These are phyloP conservation scores for Malus sieversii DNA, from an alignment of 306 rosid genomes.

Conservation along the genomic window DNA sequence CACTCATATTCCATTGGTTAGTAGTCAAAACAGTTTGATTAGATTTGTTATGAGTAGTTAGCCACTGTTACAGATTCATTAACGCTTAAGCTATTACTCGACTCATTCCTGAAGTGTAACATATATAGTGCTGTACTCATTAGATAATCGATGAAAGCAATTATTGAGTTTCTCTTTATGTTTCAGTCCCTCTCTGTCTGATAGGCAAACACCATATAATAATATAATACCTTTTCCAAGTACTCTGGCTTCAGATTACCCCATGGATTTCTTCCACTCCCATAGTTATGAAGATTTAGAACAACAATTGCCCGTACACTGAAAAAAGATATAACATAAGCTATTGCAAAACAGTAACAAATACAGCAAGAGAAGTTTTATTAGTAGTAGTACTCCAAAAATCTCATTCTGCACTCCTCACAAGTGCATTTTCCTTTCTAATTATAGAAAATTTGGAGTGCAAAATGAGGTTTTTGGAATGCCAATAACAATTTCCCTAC, in stretches of 20 bases:
- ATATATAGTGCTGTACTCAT: not conserved
- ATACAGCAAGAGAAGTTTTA: not conserved
- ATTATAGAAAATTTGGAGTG: too few species aligned
- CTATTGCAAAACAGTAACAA: not conserved
- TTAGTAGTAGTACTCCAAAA: too few species aligned
- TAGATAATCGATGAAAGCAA: too few species aligned
- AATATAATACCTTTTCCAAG: constrained; percentile 71
- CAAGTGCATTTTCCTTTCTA: too few species aligned
- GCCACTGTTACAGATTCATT: not conserved
- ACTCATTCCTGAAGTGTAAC: not conserved
- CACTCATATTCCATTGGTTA: too few species aligned
- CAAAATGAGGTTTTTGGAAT: too few species aligned
- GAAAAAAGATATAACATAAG: constrained; percentile 25
- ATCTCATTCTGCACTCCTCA: too few species aligned
- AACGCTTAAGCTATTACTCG: not conserved
- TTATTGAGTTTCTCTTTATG: too few species aligned
- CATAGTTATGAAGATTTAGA: constrained; percentile 90
- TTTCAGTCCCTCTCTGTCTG: not conserved
- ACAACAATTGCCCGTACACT: constrained; percentile 95
- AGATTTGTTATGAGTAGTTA: not conserved
- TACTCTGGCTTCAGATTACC: constrained; percentile 79
- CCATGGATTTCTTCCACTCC: constrained; percentile 98
- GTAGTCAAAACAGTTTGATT: not conserved
- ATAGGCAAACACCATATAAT: not conserved
- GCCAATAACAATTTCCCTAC: not conserved